phyloP scores from a whole-genome alignment of 1,139 yeast genomes.

The Hansenula anomala region DNA sequence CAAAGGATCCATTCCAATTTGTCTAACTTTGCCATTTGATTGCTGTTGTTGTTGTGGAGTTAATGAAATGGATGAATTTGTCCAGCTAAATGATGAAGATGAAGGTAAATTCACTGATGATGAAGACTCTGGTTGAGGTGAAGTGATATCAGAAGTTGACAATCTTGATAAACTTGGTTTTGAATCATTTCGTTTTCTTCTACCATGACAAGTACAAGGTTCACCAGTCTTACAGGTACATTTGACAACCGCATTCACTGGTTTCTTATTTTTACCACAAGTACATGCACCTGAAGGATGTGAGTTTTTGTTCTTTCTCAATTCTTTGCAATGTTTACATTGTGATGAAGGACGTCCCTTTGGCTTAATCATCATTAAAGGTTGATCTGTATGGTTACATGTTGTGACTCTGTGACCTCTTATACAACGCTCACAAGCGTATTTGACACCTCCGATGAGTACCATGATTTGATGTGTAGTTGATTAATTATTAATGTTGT shows the following conservation, averaged over 20 bases:
- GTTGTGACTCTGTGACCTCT: conserved; percentile 95
- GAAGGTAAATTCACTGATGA: neutral
- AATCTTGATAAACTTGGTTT: neutral
- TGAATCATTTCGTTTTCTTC: conserved; percentile 21
- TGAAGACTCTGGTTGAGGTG: neutral
- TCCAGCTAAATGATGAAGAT: neutral
- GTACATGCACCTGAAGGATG: conserved; percentile 61
- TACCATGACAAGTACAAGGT: conserved; percentile 55
- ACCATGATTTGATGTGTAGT: conserved; percentile 48
- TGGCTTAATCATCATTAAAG: conserved; percentile 87
- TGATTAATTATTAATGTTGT: neutral
- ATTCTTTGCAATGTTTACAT: conserved; percentile 82
- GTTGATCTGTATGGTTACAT: conserved; percentile 89
- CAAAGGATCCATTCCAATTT: conserved; percentile 25
- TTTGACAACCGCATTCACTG: conserved; percentile 37
- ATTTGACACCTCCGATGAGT: conserved; percentile 82
- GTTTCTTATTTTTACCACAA: conserved; percentile 52
- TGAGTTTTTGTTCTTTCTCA: conserved; percentile 62
- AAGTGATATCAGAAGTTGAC: neutral
- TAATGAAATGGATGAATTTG: neutral
- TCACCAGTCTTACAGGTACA: conserved; percentile 54
- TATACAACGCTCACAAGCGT: conserved; percentile 94
- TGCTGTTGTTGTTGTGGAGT: conserved; percentile 6
- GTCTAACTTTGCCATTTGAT: conserved; percentile 15
- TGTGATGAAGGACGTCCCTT: conserved; percentile 95